Base-by-base conservation (phyloP, 345 rosid species). In the Ceriops tagal region DNA sequence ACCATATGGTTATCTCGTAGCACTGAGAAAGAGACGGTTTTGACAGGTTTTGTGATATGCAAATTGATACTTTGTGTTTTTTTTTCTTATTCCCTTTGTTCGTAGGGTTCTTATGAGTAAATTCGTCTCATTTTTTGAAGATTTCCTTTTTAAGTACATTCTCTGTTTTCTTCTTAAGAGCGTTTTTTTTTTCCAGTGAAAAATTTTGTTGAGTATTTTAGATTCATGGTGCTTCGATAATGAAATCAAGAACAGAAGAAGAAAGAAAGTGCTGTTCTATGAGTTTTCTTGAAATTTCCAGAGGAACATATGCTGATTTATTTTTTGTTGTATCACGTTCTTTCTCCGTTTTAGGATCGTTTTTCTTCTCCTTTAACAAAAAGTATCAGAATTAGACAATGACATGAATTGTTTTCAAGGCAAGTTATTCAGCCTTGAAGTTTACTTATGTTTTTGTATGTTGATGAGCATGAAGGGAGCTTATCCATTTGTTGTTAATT, bases 391-490 rank as follows among this genome's bases (percentile, higher is more conserved):
- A 58, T 7, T 68, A 59, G 32, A 62, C 39, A 19, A 63, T 64
- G 46, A 39, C 46, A 39, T 3, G 0, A 22, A 55, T 55, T 55
- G 22, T 37, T 21, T 31, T 66, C 39, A 4, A 9, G 6, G 18
- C 20, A 19, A 47, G 51, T 72, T 51, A 19, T 31, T 31, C 34
- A 26, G 6, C 66, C 34, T 64, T 58, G 43, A 46, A 53, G 34
- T 47, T 60, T 46, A 32, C 58, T 8, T 65, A 51, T 68, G 67
- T 53, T 64, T 21, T 53, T 62, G 35, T 51, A 15, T 67, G 37
- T 52, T 65, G 64, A 51, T 7, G n/a, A 4, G 22, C n/a, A 88
- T 95, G 96, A 91, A 88, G 73, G 97, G 97, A 22, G 99, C 97
- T 21, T 95, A 92, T 80, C 96, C 97, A 4, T 75, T 65, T 18